These are phyloP conservation scores for Verticillium nubilum DNA, from an alignment of 2,329 filamentous ascomycete genomes.

Conservation along the genomic window DNA sequence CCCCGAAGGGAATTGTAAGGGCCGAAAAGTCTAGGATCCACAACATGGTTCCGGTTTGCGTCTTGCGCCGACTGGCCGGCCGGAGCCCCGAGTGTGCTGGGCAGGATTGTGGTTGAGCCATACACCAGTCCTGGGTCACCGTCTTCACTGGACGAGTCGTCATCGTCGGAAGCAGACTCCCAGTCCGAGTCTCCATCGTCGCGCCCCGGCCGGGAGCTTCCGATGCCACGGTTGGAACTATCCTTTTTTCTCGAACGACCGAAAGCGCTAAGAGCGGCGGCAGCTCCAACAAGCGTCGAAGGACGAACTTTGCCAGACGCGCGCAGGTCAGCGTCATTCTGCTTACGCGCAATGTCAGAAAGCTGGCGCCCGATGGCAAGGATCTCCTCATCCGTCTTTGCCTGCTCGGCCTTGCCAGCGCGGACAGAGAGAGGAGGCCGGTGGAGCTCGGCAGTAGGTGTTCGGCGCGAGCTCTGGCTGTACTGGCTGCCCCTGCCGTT, in stretches of 20 bases:
- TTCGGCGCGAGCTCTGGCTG: slow-evolving; percentile 24
- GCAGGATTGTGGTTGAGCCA: slow-evolving; percentile 24
- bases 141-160: slow-evolving; percentile 35
- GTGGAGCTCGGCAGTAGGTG: slow-evolving; percentile 3
- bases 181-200: slow-evolving; percentile 48
- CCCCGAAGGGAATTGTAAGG: slow-evolving; percentile 57
- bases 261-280: slow-evolving; percentile 34
- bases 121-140: slow-evolving; percentile 38
- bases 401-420: slow-evolving; percentile 16
- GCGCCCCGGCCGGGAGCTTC: slow-evolving; percentile 32
- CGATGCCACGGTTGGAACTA: slow-evolving; percentile 29
- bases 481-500: slow-evolving; percentile 11
- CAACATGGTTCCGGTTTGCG: slow-evolving; percentile 16
- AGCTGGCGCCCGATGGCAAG: slow-evolving; percentile 49
- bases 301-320: slow-evolving; percentile 31
- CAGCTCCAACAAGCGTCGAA: slow-evolving; percentile 30
- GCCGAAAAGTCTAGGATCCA: slow-evolving; percentile 54
- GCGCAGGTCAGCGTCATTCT: slow-evolving; percentile 44
- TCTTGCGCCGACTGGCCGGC: background rate
- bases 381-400: slow-evolving; percentile 52
- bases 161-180: slow-evolving; percentile 50
- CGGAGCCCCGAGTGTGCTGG: background rate
- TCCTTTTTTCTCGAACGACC: slow-evolving; percentile 29
- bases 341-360: slow-evolving; percentile 43
- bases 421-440: background rate